Evolutionary conservation across 768 basidiomycete genomes (phyloP).

Genomic region (Mycena indigotica): DNA sequence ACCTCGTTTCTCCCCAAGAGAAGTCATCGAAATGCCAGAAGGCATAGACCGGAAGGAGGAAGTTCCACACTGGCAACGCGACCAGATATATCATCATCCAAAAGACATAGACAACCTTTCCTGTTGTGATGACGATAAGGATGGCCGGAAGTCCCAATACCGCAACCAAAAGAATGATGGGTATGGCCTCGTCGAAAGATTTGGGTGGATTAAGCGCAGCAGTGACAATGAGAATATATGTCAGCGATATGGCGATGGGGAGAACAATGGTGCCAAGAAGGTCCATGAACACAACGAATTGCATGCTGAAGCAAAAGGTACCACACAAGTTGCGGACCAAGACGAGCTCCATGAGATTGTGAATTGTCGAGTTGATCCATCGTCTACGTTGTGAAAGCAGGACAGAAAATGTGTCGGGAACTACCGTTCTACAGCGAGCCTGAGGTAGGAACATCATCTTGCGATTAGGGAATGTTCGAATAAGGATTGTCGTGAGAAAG

Average conservation of each 20-base stretch:
- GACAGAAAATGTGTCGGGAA: conserved; percentile 91
- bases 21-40: conserved; percentile 99
- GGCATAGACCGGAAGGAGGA: conserved; percentile 89
- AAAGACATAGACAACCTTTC: conserved; percentile 93
- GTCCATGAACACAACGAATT: conserved; percentile 99
- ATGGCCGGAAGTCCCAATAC: conserved; percentile 93
- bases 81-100: conserved; percentile 97
- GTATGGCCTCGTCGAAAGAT: conserved; percentile 90
- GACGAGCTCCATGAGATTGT: conserved; percentile 99
- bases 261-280: conserved; percentile 88
- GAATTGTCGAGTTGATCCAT: conserved; percentile 99
- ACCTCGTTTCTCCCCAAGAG: conserved; percentile 99
- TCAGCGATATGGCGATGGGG: conserved; percentile 90
- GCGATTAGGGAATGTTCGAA: conserved; percentile 95
- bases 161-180: conserved; percentile 82
- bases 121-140: conserved; percentile 89
- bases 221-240: conserved; percentile 83
- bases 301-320: conserved; percentile 99
- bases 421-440: conserved; percentile 92
- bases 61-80: conserved; percentile 96
- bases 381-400: conserved; percentile 95
- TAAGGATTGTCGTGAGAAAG: conserved; percentile 93
- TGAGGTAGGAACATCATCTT: conserved; percentile 99
- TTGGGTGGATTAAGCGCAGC: conserved; percentile 81
- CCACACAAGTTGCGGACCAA: conserved; percentile 96